Conservation (phyloP, 1,284 basidiomycete genomes). For the Trichosporon faecale region DNA sequence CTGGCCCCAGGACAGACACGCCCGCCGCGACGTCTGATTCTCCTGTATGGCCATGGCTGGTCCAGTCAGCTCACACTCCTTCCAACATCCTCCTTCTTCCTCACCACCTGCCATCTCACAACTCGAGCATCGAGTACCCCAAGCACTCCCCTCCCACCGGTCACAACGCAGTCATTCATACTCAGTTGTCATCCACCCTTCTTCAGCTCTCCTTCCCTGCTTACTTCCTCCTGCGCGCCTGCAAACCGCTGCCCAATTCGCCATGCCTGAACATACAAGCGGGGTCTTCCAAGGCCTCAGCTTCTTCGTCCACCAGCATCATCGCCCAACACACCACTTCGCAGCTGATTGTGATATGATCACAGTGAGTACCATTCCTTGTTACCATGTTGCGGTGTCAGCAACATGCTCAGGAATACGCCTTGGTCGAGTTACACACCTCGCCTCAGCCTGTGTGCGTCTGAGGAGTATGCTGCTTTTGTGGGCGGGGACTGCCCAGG, state of each 20-base stretch:
- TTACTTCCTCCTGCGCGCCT: neutral
- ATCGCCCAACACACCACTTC: neutral
- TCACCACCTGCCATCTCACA: no score
- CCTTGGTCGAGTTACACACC: no score
- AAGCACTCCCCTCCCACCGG: neutral
- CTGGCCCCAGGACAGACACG: no score
- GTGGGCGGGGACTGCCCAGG: no score
- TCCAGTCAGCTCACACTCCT: no score
- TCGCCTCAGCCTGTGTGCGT: no score
- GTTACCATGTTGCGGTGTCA: no score
- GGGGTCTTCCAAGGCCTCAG: neutral
- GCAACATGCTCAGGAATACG: no score
- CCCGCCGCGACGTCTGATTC: no score
- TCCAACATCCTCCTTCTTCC: no score
- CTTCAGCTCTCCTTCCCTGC: neutral
- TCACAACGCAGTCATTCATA: neutral
- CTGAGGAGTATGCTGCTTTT: no score
- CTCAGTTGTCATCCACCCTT: neutral
- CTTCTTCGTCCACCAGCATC: conserved; percentile 4
- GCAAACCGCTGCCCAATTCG: neutral
- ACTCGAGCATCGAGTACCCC: neutral
- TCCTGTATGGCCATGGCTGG: no score
- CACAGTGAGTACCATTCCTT: neutral
- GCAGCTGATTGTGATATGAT: neutral
- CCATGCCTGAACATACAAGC: neutral